Evolutionary conservation across 768 basidiomycete species (phyloP), one percentile per base, ranked within the genome.

Genomic region (Agaricus blazei): DNA sequence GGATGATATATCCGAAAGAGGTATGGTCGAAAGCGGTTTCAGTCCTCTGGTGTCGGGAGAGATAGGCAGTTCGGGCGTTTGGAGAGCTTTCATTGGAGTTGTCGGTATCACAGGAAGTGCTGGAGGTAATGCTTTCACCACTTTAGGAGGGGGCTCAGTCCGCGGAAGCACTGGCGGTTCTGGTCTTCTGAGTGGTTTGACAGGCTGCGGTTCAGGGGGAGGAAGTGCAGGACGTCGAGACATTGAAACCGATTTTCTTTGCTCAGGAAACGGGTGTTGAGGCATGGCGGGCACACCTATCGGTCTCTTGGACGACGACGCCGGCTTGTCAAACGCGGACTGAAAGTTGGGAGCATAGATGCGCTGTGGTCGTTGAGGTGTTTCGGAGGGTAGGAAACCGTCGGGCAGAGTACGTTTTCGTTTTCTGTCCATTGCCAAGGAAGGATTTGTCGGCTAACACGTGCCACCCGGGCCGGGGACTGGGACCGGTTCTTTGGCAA

Each of bases 11-110:
- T 50, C 48, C 15, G 48, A 15, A 15, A 56, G 26, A 28, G 46
- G 23, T 4, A 38, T 42, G 11, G 54, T 56, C 4, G 54, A 50
- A 26, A 56, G 54, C 5, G 54, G 54, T 9, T 56, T 56, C 42
- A 49, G 14, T 9, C 50, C 54, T 29, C 48, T 43, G 6, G 38
- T n/a, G n/a, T 37, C 31, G 9, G 31, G 1, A 8, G 27, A 26
- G 9, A 15, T 14, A 49, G 40, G 48, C 29, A 36, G 15, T 12
- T 49, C 54, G 3, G 42, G 54, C 8, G 26, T 19, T 7, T 44
- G 41, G 12, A 50, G 54, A 43, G 54, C 48, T 34, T 44, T 56
- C 11, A 43, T 9, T 4, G 48, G 54, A 7, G 11, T 31, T 5
- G 48, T 11, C 34, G 31, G 37, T 6, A 49, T 24, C 9, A 49